Evolutionary conservation across 2,329 filamentous ascomycete genomes (phyloP).

Genomic region (Fusarium cicatricum): DNA sequence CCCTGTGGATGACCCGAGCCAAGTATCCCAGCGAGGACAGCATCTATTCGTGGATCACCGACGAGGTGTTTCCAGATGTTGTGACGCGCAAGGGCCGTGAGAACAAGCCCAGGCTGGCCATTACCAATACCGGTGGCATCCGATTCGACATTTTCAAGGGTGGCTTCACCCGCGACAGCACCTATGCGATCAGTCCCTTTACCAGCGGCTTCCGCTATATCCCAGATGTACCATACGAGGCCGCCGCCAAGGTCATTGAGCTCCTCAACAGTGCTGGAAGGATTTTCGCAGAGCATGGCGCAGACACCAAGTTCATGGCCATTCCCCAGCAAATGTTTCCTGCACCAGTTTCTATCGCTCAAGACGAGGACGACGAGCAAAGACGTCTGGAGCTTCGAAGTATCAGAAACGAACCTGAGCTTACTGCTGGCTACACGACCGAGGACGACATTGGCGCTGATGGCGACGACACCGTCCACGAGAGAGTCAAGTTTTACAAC

Average conservation of each 20-base stretch:
- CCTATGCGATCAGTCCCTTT: slow-evolving; percentile 89
- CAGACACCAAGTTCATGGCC: slow-evolving; percentile 57
- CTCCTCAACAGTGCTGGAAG: slow-evolving; percentile 64
- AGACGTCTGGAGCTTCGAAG: slow-evolving; percentile 45
- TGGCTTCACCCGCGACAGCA: slow-evolving; percentile 85
- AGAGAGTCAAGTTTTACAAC: slow-evolving; percentile 74
- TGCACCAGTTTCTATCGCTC: slow-evolving; percentile 16
- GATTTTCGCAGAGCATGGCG: slow-evolving; percentile 52
- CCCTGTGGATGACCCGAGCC: slow-evolving; percentile 83
- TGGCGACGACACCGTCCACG: slow-evolving; percentile 90
- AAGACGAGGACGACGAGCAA: slow-evolving; percentile 35
- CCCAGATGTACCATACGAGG: slow-evolving; percentile 79
- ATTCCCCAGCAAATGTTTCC: slow-evolving; percentile 57
- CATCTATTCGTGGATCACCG: slow-evolving; percentile 83
- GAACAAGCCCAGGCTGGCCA: slow-evolving; percentile 71
- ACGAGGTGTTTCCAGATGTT: slow-evolving; percentile 75
- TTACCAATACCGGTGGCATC: slow-evolving; percentile 90
- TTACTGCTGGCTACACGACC: slow-evolving; percentile 83
- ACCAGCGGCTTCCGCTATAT: slow-evolving; percentile 79
- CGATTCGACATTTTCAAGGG: slow-evolving; percentile 97
- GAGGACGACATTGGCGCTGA: slow-evolving; percentile 82
- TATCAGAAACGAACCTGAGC: slow-evolving; percentile 48
- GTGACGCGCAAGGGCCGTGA: slow-evolving; percentile 65
- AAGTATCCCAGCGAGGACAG: slow-evolving; percentile 77
- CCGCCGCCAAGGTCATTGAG: slow-evolving; percentile 73